Evolutionary conservation across 1,284 basidiomycete species (phyloP), one percentile per base, ranked within the genome.

Genomic region (Puccinia coronata): DNA sequence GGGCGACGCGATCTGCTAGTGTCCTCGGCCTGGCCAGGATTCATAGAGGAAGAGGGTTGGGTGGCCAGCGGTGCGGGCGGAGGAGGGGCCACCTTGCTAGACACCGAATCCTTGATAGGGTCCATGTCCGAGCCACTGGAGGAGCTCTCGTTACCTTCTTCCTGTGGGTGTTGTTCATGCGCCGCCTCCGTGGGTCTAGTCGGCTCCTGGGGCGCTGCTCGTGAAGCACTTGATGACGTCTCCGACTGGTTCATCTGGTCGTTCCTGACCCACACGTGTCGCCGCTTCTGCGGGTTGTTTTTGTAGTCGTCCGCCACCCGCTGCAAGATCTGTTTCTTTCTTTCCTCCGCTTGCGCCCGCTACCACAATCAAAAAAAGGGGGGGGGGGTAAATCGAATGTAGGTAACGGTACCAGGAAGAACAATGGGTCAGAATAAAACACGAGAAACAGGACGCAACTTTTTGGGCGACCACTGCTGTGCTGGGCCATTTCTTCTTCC

Each of bases 401-500:
- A 6, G 20, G 18, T 53, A 2, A 53, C 43, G 43, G 12, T 47
- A 47, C 12, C 43, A 61, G 25, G n/a, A 11, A 14, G 9, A 57
- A 23, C 9, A 11, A 67, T 11, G 57, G 43, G 43, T 47, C 16
- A 47, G 43, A 8, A 47, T 23, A 23, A 53, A n/a, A 8, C 23
- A 6, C 1, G 18, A 23, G 20, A 53, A 23, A 53, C 18, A n/a
- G 51, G 51, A 53, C 5, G 43, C 51, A 43, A 80, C 77, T 43
- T 80, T 80, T 71, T 80, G 28, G 2, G 51, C 23, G 18, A 80
- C 36, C 1, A 70, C 23, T 31, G 51, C 53, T 1, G 25, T 31
- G 55, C 51, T 80, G 12, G 77, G 77, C 77, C 77, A 80, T 47
- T 61, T 70, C 36, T 80, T 80, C 39, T 67, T 49, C n/a, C 77